These are phyloP conservation scores for Kodamaea neixiangensis DNA, from an alignment of 805 yeast species.

Conservation along the genomic window DNA sequence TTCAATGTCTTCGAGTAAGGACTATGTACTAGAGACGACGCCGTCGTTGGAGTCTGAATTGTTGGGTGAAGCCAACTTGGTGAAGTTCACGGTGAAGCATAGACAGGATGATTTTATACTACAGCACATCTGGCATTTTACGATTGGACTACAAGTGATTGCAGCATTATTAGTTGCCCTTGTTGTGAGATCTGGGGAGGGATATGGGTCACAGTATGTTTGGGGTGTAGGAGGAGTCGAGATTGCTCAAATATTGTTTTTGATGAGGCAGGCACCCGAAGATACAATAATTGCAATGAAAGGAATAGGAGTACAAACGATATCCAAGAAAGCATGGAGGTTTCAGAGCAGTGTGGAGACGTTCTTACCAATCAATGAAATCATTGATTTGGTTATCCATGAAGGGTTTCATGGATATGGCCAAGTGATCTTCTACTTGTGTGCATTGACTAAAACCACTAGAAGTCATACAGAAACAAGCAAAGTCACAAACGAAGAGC, in stretches of 20 bases:
- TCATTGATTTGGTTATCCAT: slow-evolving; percentile 68
- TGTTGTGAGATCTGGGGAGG: background rate
- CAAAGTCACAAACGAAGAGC: background rate
- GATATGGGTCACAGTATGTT: background rate
- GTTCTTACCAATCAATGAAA: slow-evolving; percentile 57
- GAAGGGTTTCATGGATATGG: slow-evolving; percentile 74
- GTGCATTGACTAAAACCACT: slow-evolving; percentile 49
- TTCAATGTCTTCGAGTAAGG: slow-evolving; percentile 32
- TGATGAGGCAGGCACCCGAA: slow-evolving; percentile 35
- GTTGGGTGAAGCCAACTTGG: slow-evolving; percentile 12
- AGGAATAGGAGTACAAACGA: slow-evolving; percentile 50
- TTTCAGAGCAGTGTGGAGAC: slow-evolving; percentile 22
- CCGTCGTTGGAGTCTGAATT: slow-evolving; percentile 19
- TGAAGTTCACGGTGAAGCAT: slow-evolving; percentile 22
- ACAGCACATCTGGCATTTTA: slow-evolving; percentile 8
- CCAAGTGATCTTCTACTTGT: slow-evolving; percentile 63
- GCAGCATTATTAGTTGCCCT: background rate
- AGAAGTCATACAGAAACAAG: background rate
- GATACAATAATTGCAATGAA: slow-evolving; percentile 47
- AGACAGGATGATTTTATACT: slow-evolving; percentile 6
- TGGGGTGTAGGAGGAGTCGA: background rate
- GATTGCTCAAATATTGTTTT: slow-evolving; percentile 13
- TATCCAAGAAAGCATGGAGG: slow-evolving; percentile 27
- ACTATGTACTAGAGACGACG: slow-evolving; percentile 29
- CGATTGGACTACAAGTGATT: slow-evolving; percentile 5